A percentile compares a stretch with the other conserved stretches of the same genome.
These are phyloP conservation scores for Colletotrichum sidae DNA, from an alignment of 2,329 filamentous ascomycete species.

Conservation along the genomic window DNA sequence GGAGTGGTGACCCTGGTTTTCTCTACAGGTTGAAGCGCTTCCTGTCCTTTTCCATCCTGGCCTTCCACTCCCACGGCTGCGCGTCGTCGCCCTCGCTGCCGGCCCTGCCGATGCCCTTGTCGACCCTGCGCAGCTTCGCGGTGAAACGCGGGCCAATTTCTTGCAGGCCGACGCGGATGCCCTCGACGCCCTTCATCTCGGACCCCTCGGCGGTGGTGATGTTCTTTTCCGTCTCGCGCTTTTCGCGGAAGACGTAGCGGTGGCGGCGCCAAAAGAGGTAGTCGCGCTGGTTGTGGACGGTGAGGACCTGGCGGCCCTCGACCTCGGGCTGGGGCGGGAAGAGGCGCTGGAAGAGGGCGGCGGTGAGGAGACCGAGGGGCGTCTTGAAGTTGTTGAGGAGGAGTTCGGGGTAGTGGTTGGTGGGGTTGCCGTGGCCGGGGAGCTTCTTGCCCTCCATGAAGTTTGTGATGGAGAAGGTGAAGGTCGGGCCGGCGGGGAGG, in stretches of 20 bases:
- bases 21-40: slow-evolving; percentile 90
- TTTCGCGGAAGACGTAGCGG: slow-evolving; percentile 93
- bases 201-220: slow-evolving; percentile 86
- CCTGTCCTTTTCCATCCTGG: slow-evolving; percentile 91
- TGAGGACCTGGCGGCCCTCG: slow-evolving; percentile 88
- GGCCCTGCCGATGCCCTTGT: slow-evolving; percentile 83
- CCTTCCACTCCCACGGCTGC: slow-evolving; percentile 97
- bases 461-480: slow-evolving; percentile 91
- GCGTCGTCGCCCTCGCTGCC: slow-evolving; percentile 78
- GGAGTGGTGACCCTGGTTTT: not conserved
- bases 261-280: slow-evolving; percentile 95
- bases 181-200: slow-evolving; percentile 85
- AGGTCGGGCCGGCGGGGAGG: slow-evolving; percentile 86
- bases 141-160: slow-evolving; percentile 77
- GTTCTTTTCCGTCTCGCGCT: slow-evolving; percentile 86
- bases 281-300: slow-evolving; percentile 93
- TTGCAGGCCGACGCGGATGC: slow-evolving; percentile 87
- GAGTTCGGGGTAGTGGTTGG: slow-evolving; percentile 91
- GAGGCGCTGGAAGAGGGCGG: slow-evolving; percentile 82
- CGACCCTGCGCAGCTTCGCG: slow-evolving; percentile 88
- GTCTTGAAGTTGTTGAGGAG: slow-evolving; percentile 95
- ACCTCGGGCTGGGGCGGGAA: slow-evolving; percentile 83
- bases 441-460: slow-evolving; percentile 91
- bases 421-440: slow-evolving; percentile 88
- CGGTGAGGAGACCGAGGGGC: slow-evolving; percentile 87